Base-by-base conservation (phyloP, 371 early-diverging fungal species). In the Mortierella sp. region DNA sequence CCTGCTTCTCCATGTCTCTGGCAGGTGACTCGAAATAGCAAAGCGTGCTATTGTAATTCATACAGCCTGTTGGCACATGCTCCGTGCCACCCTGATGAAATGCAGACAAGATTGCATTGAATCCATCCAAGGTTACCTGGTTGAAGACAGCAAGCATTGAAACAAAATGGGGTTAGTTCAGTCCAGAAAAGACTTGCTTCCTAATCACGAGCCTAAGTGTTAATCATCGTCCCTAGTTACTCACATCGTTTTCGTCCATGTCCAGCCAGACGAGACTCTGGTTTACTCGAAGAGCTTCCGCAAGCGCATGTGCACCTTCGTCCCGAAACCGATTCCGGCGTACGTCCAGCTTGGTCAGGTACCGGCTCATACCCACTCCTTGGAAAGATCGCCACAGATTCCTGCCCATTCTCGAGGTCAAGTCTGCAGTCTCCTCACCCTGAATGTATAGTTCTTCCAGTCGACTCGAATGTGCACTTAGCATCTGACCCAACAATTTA, bases 211-310 rank as follows among this genome's bases (percentile, higher is more conserved):
- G n/a, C n/a, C n/a, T n/a, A n/a, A n/a, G n/a, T n/a, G 14, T 23
- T 49, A 1, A 23, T 37, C 31, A 39, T 42, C 32, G 23, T 31
- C 34, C n/a, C 5, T 23, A 6, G 39, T 12, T 8, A 56, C 64
- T 57, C 60, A 65, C 73, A 31, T 73, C 73, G 41, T 73, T 66
- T 27, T 73, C 73, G 31, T 73, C 68, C 73, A 73, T 67, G 41
- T 62, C 60, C 37, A 73, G 30, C 73, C 73, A 73, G 15, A 24
- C 12, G 17, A 73, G 54, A 28, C 73, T 67, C 50, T 67, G 67
- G 30, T 73, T 73, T n/a, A 55, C 56, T 12, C 73, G 67, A 28
- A 73, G 61, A 11, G 73, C 68, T 32, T 67, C 67, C 31, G 73
- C 67, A n/a, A 73, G 55, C 3, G 73, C 68, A 44, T 55, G 58